These are phyloP conservation scores for Rubia balearica DNA, from an alignment of 305 asterid genomes.

Conservation along the genomic window DNA sequence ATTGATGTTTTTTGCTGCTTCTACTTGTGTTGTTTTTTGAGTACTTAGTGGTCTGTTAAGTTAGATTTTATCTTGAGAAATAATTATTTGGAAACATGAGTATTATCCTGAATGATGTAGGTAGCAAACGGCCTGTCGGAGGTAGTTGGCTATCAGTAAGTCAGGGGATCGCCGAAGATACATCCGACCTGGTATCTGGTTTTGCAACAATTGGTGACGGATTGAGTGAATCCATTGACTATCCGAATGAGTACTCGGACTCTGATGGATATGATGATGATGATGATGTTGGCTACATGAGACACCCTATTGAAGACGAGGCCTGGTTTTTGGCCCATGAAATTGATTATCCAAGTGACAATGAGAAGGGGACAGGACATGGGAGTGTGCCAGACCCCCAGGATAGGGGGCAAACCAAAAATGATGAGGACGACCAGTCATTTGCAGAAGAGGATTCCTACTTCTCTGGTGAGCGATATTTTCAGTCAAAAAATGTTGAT, in stretches of 20 bases:
- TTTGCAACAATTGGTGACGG: conserved; percentile 95
- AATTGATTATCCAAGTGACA: conserved; percentile 97
- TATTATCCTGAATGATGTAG: conserved; percentile 30
- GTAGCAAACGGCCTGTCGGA: conserved; percentile 70
- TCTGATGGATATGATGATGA: conserved; percentile 96
- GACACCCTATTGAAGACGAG: conserved; percentile 98
- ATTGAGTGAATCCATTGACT: conserved; percentile 79
- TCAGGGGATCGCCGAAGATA: conserved; percentile 95
- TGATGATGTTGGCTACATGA: conserved; percentile 95
- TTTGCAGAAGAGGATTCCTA: conserved; percentile 95
- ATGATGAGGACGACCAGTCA: conserved; percentile 84
- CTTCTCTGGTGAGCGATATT: conserved; percentile 74
- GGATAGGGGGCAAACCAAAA: conserved; percentile 61
- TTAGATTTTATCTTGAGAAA: not conserved
- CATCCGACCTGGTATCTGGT: conserved; percentile 95
- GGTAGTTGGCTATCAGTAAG: conserved; percentile 96
- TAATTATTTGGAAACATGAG: not conserved
- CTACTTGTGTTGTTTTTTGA: not conserved
- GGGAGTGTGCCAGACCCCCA: conserved; percentile 76
- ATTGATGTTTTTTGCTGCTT: not conserved
- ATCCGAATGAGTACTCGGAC: conserved; percentile 95
- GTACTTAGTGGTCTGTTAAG: not conserved
- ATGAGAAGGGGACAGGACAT: conserved; percentile 80
- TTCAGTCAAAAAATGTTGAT: conserved; percentile 60
- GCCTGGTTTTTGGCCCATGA: conserved; percentile 97